Conservation (phyloP, 2,329 filamentous ascomycete species). For the Venturia carpophila region DNA sequence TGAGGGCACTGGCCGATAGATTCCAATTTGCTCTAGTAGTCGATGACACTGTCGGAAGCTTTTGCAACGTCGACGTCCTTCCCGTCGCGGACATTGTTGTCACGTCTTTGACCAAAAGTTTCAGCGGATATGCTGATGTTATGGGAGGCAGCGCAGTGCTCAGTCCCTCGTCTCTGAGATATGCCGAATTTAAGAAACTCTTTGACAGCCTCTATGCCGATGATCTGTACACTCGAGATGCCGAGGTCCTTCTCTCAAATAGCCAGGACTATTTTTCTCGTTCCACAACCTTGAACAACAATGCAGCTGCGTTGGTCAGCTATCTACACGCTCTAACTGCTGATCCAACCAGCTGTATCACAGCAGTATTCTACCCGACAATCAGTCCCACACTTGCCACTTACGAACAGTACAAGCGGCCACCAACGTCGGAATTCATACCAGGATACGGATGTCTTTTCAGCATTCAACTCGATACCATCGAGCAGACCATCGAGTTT, state of each 20-base stretch:
- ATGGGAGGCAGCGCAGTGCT: constrained; percentile 47
- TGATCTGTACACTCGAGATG: constrained; percentile 43
- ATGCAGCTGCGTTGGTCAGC: constrained; percentile 37
- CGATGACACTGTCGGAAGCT: constrained; percentile 33
- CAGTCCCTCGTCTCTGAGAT: constrained; percentile 40
- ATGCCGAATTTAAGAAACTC: constrained; percentile 31
- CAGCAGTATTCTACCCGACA: constrained; percentile 40
- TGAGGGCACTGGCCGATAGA: constrained; percentile 36
- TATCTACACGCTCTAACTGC: constrained; percentile 32
- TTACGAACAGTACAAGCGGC: constrained; percentile 26
- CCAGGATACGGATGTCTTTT: constrained; percentile 51
- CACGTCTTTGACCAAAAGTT: constrained; percentile 51
- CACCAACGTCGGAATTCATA: constrained; percentile 37
- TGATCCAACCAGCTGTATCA: constrained; percentile 26
- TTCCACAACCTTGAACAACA: constrained; percentile 36
- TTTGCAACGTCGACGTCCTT: constrained; percentile 40
- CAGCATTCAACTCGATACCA: constrained; percentile 42
- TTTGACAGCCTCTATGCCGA: constrained; percentile 33
- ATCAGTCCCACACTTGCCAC: constrained; percentile 24
- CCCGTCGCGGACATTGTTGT: constrained; percentile 43
- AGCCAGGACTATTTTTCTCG: constrained; percentile 39
- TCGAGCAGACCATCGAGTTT: constrained; percentile 38
- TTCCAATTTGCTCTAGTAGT: constrained; percentile 29
- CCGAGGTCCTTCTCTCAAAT: constrained; percentile 39
- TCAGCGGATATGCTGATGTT: constrained; percentile 49